Evolutionary conservation across 495 filamentous ascomycete genomes (phyloP).

Genomic region (Xeromyces bisporus): DNA sequence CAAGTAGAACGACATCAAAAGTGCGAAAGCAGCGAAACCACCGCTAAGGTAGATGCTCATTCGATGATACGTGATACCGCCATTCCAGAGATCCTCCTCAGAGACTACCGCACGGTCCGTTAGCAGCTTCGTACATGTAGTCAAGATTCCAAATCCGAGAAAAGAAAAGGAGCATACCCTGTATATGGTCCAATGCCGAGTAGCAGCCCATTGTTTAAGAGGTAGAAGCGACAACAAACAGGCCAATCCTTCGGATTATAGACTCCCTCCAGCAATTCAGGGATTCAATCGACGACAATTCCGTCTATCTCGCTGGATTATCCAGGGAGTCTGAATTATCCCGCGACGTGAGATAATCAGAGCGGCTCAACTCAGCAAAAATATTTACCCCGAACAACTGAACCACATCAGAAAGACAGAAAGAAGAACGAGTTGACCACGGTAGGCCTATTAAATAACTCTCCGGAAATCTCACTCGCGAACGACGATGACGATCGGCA

Average conservation of each 20-base stretch:
- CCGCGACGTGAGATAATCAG: no score
- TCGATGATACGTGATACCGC: constrained; percentile 8
- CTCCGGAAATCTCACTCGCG: no score
- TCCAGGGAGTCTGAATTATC: no score
- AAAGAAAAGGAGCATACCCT: constrained; percentile 15
- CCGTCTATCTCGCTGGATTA: no score
- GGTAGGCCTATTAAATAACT: no score
- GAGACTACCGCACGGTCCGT: constrained; percentile 6
- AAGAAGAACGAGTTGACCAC: no score
- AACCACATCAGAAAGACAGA: no score
- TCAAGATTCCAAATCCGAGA: constrained; percentile 1
- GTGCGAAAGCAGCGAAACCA: constrained; percentile 36
- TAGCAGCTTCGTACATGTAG: constrained; percentile 3
- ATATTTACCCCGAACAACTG: no score
- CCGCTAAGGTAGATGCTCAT: constrained; percentile 21
- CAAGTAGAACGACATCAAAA: constrained; percentile 38
- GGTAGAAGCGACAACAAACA: no score
- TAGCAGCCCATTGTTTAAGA: no score
- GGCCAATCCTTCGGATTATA: constrained; percentile 38
- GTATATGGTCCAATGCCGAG: constrained; percentile 26
- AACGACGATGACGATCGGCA: no score
- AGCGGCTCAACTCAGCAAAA: no score
- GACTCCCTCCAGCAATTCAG: constrained; percentile 9
- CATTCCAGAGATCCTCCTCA: constrained; percentile 7
- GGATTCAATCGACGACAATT: constrained; percentile 2